Conservation (phyloP, 1,139 yeast genomes). For the Lodderomyces theae region DNA sequence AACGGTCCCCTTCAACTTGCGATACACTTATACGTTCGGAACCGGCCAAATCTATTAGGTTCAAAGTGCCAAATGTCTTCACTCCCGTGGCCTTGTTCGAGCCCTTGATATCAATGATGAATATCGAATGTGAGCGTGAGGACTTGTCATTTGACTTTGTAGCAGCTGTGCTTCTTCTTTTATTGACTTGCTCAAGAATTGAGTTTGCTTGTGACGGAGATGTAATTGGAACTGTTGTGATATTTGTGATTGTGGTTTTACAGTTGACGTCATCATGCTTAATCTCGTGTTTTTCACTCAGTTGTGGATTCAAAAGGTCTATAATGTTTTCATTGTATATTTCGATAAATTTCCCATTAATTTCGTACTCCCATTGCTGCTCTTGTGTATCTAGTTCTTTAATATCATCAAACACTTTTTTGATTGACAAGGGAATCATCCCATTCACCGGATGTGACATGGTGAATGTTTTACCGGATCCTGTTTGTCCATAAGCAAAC, state of each 20-base stretch:
- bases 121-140: conserved; percentile 67
- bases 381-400: conserved; percentile 42
- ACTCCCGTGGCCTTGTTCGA: conserved; percentile 49
- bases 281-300: conserved; percentile 55
- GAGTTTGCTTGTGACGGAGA: conserved; percentile 50
- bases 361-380: conserved; percentile 63
- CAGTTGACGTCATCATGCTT: conserved; percentile 60
- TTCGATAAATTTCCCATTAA: conserved; percentile 80
- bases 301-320: conserved; percentile 53
- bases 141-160: conserved; percentile 82
- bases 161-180: conserved; percentile 73
- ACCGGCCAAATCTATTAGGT: conserved; percentile 83
- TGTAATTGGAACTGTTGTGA: conserved; percentile 49
- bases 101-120: conserved; percentile 63
- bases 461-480: conserved; percentile 92
- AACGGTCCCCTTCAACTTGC: conserved; percentile 74
- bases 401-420: conserved; percentile 66
- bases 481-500: conserved; percentile 97
- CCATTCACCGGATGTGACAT: conserved; percentile 78
- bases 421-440: conserved; percentile 75
- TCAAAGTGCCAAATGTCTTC: conserved; percentile 58
- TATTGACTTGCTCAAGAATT: conserved; percentile 54
- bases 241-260: conserved; percentile 59
- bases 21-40: conserved; percentile 80
- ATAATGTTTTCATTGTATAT: conserved; percentile 80